Evolutionary conservation across 768 basidiomycete species (phyloP), one percentile per base, ranked within the genome.

Genomic region (Coprinellus micaceus): DNA sequence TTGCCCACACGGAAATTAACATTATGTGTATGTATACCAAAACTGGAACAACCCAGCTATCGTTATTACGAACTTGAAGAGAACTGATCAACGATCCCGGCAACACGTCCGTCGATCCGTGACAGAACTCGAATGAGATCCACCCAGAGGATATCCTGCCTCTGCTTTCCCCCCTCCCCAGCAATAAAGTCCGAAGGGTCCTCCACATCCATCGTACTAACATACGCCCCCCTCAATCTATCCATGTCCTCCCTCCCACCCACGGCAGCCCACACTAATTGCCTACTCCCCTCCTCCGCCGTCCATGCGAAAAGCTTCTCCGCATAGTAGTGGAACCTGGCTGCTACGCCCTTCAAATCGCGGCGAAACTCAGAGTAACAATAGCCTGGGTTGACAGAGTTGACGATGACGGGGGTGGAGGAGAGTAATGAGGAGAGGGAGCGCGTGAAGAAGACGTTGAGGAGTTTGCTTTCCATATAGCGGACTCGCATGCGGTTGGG

Each of bases 371-470:
- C 67, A 1, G 76, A 77, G 39, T 66, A 52, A 60, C 77, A 79
- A 54, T 70, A 76, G 13, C 77, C 78, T 17, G 78, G 79, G 41
- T 74, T 74, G n/a, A 75, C 71, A 17, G 67, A 40, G 54, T 72
- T 67, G 39, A 75, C 67, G n/a, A 74, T 70, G 22, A 77, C 54
- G 0, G 68, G 54, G 12, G 66, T 59, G 12, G 63, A 43, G 19
- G 54, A 24, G 2, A 78, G 64, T 21, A 64, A 69, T 1, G 67
- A 67, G 19, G 63, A 67, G 11, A 81, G 61, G 1, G 71, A 71
- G n/a, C 73, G 76, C 15, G 63, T 63, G 62, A 78, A 77, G 29
- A 77, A 65, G 6, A 77, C 61, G 52, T 76, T 74, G 48, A 80
- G 64, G 10, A 79, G 63, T 63, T 76, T 77, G 0, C 72, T 66